Conservation (phyloP, 2,329 filamentous ascomycete species). For the Epichloe gansuensis region DNA sequence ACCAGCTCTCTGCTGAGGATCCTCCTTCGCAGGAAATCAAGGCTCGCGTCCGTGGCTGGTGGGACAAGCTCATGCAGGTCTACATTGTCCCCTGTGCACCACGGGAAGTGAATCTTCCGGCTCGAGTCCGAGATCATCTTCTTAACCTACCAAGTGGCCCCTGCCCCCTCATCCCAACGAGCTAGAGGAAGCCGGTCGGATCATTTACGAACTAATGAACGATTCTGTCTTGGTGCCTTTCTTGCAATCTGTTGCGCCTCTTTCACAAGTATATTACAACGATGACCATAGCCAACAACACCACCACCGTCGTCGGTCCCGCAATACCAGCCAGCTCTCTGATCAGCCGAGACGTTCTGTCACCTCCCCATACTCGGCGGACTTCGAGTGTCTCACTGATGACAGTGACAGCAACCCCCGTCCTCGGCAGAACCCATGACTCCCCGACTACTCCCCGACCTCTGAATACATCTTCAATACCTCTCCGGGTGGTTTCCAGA, state of each 20-base stretch:
- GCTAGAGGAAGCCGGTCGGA: constrained; percentile 70
- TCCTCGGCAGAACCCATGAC: constrained; percentile 53
- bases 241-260: constrained; percentile 51
- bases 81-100: constrained; percentile 81
- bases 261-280: constrained; percentile 21
- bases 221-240: constrained; percentile 92
- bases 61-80: constrained; percentile 77
- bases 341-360: constrained; percentile 17
- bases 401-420: constrained; percentile 50
- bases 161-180: constrained; percentile 61
- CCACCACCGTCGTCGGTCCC: constrained; percentile 16
- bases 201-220: constrained; percentile 94
- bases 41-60: constrained; percentile 66
- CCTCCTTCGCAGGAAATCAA: constrained; percentile 30
- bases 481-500: constrained; percentile 41
- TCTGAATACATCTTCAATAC: constrained; percentile 41
- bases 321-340: background rate
- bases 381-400: constrained; percentile 46
- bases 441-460: constrained; percentile 59
- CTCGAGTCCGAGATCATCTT: constrained; percentile 70
- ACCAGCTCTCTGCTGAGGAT: constrained; percentile 27
- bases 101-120: constrained; percentile 82
- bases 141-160: constrained; percentile 44
- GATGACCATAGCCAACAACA: constrained; percentile 24
- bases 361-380: constrained; percentile 32